A percentile compares a stretch with the other conserved stretches of the same genome.
phyloP scores from a whole-genome alignment of 148 eudicot species.

The Polygonum aviculare region DNA sequence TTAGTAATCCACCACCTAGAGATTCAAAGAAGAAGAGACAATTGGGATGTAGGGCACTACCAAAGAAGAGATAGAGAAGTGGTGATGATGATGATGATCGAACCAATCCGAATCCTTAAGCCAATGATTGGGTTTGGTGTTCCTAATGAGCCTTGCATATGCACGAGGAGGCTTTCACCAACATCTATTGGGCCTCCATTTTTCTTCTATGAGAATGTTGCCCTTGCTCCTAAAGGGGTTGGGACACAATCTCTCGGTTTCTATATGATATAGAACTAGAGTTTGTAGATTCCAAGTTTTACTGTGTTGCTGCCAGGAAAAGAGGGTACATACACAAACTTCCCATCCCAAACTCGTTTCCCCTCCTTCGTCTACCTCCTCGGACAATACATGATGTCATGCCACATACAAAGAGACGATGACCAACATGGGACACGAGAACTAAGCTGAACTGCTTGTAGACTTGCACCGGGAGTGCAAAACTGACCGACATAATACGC shows the following conservation, averaged over 20 bases:
- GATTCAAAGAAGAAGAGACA: constrained; percentile 36
- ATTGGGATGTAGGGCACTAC: constrained; percentile 15
- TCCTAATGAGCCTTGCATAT: constrained; percentile 27
- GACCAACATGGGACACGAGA: constrained; percentile 81
- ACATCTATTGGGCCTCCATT: constrained; percentile 68
- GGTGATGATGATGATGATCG: constrained; percentile 29
- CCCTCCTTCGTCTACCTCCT: constrained; percentile 70
- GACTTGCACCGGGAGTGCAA: constrained; percentile 77
- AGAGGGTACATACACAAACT: constrained; percentile 85
- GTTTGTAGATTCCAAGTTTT: constrained; percentile 78
- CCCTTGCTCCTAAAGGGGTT: constrained; percentile 86
- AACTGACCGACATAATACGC: constrained; percentile 54
- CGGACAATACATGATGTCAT: constrained; percentile 62
- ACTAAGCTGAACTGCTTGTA: constrained; percentile 73
- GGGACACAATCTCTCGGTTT: constrained; percentile 76
- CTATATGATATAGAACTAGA: constrained; percentile 74
- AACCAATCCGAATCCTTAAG: constrained; percentile 63
- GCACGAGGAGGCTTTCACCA: constrained; percentile 42
- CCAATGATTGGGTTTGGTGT: constrained; percentile 94
- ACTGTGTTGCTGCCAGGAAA: constrained; percentile 79
- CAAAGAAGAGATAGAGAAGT: constrained; percentile 30
- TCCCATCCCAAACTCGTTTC: constrained; percentile 51
- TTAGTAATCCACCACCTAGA: no score
- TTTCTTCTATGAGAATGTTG: constrained; percentile 92
- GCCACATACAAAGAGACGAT: constrained; percentile 67